Evolutionary conservation across 2,329 filamentous ascomycete genomes (phyloP).

Genomic region (Cercospora sojina): DNA sequence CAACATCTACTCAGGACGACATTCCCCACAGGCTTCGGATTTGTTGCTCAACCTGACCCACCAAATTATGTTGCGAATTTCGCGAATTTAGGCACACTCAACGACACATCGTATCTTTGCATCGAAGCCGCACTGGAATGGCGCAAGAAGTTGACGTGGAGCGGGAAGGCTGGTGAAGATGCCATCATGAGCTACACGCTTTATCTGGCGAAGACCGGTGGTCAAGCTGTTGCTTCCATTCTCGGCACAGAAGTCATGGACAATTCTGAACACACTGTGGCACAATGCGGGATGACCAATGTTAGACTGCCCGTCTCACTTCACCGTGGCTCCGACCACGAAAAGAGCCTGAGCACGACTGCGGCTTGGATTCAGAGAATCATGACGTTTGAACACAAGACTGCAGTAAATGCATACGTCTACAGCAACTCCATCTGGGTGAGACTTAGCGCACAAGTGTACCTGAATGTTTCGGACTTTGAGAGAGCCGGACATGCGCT

Average conservation of each 20-base stretch:
- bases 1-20: slow-evolving; percentile 72
- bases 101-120: slow-evolving; percentile 70
- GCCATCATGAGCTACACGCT: slow-evolving; percentile 64
- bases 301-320: slow-evolving; percentile 65
- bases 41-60: slow-evolving; percentile 41
- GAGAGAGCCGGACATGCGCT: slow-evolving; percentile 40
- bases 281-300: slow-evolving; percentile 57
- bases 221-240: slow-evolving; percentile 57
- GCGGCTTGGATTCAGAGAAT: slow-evolving; percentile 40
- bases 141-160: slow-evolving; percentile 50
- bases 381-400: slow-evolving; percentile 61
- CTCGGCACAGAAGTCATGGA: slow-evolving; percentile 73
- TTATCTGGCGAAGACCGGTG: slow-evolving; percentile 63
- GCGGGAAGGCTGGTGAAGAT: slow-evolving; percentile 59
- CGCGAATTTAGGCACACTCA: slow-evolving; percentile 74
- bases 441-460: slow-evolving; percentile 76
- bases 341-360: slow-evolving; percentile 28
- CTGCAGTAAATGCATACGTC: slow-evolving; percentile 64
- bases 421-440: slow-evolving; percentile 65
- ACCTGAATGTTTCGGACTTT: slow-evolving; percentile 74
- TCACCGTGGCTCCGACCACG: slow-evolving; percentile 32
- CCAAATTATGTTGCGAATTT: slow-evolving; percentile 48
- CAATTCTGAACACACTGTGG: slow-evolving; percentile 60
- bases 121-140: slow-evolving; percentile 70
- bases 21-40: slow-evolving; percentile 78